phyloP scores from a whole-genome alignment of 1,284 basidiomycete species.

The Ceratobasidium sp. region DNA sequence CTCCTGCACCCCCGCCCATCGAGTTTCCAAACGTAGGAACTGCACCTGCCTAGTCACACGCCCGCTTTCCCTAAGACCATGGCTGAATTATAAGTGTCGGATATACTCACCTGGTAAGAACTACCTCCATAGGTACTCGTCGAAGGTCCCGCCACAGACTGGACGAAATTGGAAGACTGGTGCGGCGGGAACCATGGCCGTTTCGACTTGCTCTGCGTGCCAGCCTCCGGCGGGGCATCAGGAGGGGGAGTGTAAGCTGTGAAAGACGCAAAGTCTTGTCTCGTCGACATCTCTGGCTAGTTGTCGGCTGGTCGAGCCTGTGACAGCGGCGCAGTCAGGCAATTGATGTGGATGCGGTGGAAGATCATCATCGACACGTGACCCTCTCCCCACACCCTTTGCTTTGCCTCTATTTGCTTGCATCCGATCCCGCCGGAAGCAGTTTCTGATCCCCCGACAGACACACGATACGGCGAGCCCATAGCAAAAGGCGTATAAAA shows the following conservation, averaged over 20 bases:
- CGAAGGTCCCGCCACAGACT: constrained; percentile 14
- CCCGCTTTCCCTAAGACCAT: not conserved
- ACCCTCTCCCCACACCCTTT: no score
- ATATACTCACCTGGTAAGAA: constrained; percentile 64
- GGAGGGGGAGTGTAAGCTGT: constrained; percentile 57
- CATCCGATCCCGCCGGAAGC: constrained; percentile 16
- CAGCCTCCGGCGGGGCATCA: constrained; percentile 45
- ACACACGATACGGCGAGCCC: constrained; percentile 40
- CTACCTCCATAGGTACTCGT: constrained; percentile 45
- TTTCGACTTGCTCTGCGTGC: constrained; percentile 49
- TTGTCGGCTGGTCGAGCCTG: not conserved
- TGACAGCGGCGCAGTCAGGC: constrained; percentile 13
- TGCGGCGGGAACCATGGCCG: constrained; percentile 67
- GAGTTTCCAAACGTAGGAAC: constrained; percentile 65
- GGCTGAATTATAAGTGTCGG: not conserved
- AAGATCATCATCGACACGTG: constrained; percentile 27
- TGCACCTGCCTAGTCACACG: constrained; percentile 56
- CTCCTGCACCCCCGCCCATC: constrained; percentile 51
- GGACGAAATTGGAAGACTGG: constrained; percentile 46
- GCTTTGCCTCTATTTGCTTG: constrained; percentile 6
- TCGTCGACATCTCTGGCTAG: constrained; percentile 8
- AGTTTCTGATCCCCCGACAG: not conserved
- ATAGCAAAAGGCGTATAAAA: constrained; percentile 41
- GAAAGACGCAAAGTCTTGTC: constrained; percentile 38
- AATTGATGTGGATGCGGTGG: constrained; percentile 1